Conservation (phyloP, 202 grass and related monocot species). For the Setaria italica region DNA sequence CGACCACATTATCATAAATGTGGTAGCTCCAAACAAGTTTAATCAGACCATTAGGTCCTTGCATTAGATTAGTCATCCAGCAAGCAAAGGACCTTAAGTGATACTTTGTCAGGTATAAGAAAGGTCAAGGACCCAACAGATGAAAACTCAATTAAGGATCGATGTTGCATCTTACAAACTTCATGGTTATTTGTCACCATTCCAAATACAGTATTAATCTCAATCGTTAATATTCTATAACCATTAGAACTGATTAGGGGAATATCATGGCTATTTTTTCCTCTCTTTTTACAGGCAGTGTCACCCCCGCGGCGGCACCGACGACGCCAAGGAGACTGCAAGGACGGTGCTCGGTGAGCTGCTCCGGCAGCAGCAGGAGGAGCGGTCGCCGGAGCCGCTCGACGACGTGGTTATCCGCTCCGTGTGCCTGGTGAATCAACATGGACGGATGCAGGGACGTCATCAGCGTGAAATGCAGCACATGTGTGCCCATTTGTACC, state of each 20-base stretch:
- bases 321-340: neutral
- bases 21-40: neutral
- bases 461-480: neutral
- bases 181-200: neutral
- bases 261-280: no score
- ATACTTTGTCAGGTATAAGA: neutral
- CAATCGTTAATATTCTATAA: neutral
- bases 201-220: neutral
- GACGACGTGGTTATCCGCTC: conserved; percentile 53
- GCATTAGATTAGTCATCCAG: neutral
- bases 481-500: neutral
- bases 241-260: neutral
- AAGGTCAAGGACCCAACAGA: neutral
- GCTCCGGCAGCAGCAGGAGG: conserved; percentile 60
- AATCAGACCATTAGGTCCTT: neutral
- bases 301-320: neutral
- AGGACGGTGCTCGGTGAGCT: conserved; percentile 64
- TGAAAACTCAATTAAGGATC: conserved; percentile 10
- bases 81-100: neutral
- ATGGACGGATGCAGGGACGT: neutral
- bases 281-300: neutral
- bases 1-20: neutral
- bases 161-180: conserved; percentile 9
- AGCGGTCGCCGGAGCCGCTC: conserved; percentile 51
- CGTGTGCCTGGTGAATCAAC: conserved; percentile 47